Conservation (phyloP, 768 basidiomycete species). For the Pseudohyphozyma bogoriensis region DNA sequence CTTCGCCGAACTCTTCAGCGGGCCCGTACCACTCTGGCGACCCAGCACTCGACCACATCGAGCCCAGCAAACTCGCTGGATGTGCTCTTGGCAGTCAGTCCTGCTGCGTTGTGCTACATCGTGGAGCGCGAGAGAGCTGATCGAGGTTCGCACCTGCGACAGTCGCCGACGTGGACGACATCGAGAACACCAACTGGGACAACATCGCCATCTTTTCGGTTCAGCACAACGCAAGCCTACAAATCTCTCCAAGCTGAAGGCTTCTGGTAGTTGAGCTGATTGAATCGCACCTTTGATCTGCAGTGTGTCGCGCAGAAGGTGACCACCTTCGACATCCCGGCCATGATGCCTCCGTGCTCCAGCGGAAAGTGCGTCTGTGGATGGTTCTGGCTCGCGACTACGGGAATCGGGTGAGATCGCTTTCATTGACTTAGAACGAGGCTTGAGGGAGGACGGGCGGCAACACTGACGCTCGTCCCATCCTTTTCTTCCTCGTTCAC, state of each 20-base stretch:
- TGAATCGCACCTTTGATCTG: too few species aligned
- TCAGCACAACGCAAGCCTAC: too few species aligned
- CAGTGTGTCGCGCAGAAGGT: conserved; percentile 30
- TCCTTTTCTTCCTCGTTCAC: not conserved
- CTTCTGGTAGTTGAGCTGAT: too few species aligned
- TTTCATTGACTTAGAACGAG: too few species aligned
- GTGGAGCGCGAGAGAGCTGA: too few species aligned
- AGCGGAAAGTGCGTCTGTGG: conserved; percentile 32
- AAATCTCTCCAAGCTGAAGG: too few species aligned
- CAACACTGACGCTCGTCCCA: not conserved
- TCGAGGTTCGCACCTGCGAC: too few species aligned
- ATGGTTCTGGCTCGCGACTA: conserved; percentile 3
- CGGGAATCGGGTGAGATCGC: not conserved
- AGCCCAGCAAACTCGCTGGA: conserved; percentile 12
- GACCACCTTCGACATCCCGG: conserved; percentile 33
- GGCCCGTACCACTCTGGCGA: conserved; percentile 1
- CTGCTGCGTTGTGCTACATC: too few species aligned
- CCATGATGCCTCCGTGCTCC: conserved; percentile 34
- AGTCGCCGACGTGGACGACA: conserved; percentile 24
- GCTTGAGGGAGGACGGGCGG: too few species aligned
- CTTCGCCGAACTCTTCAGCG: not conserved
- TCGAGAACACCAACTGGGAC: conserved; percentile 29
- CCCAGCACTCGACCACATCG: not conserved
- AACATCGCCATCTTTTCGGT: conserved; percentile 34
- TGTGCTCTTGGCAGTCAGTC: conserved; percentile 25